Base-by-base conservation (phyloP, 148 eudicot genomes). In the Fallopia convolvulus region DNA sequence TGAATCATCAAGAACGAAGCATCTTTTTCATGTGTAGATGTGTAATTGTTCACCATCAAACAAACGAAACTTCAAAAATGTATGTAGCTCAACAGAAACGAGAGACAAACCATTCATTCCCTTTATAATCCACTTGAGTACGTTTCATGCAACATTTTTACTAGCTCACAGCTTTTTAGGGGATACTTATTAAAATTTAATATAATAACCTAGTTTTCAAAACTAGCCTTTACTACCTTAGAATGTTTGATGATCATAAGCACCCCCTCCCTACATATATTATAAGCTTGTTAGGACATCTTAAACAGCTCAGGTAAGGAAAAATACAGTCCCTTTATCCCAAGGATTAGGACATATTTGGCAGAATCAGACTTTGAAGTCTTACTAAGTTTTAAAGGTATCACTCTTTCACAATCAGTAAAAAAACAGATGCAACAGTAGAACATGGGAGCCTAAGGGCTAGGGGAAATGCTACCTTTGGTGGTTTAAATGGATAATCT, bases 401-500 rank as follows among this genome's bases (percentile, higher is more conserved):
- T 18, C 7, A 11, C 50, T 55, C 1, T 18, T 55, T 55, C 3
- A 4, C 60, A 55, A n/a, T 4, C 60, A 55, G 60, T n/a, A 55
- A 55, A 12, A 12, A 48, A 12, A 12, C 60, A 60, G 30, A 23
- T 60, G 66, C 13, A 21, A 60, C 9, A 8, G 33, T 23, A 60
- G 66, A 60, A 60, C 33, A 8, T 21, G 33, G 4, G 33, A 7
- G 13, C 46, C 47, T 5, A 70, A 11, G 47, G 44, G n/a, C 47
- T 5, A 70, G 1, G 47, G 44, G n/a, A 36, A 17, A 39, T 70
- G 46, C 36, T 70, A 70, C 74, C 74, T 70, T 70, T 33, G 74
- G 74, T 33, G 74, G 74, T n/a, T 70, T 70, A 41, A 70, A 70
- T 70, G 74, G 74, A 36, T 70, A 70, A 70, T 70, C 44, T 13